Conservation (phyloP, 169 alveolate genomes). For the Eimeria praecox region DNA sequence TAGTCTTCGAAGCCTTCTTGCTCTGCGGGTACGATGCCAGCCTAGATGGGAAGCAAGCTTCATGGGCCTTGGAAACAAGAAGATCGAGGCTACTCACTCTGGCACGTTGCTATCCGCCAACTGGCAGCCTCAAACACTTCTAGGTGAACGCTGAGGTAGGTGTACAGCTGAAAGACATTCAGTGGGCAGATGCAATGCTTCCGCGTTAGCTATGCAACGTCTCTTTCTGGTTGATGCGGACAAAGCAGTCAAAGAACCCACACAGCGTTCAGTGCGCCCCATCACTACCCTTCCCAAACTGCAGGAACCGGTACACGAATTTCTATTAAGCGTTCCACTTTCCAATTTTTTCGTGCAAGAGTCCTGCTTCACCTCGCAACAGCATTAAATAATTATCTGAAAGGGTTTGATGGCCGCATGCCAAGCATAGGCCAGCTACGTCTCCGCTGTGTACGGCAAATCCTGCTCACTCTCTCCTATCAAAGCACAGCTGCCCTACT, state of each 20-base stretch:
- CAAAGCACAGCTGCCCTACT: neutral
- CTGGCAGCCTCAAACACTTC: neutral
- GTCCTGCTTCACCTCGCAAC: neutral
- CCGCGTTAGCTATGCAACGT: neutral
- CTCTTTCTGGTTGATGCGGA: neutral
- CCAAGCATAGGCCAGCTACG: neutral
- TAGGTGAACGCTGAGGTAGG: neutral
- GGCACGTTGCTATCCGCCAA: neutral
- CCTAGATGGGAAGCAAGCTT: neutral
- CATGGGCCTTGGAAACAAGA: neutral
- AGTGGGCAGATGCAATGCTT: neutral
- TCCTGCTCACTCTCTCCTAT: neutral
- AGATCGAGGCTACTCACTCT: neutral
- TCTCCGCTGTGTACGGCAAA: neutral
- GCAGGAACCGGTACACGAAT: neutral
- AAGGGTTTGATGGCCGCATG: neutral
- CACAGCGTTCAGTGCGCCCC: neutral
- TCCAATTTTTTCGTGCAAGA: too few relatives aligned
- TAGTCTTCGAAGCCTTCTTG: neutral
- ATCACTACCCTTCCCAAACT: neutral
- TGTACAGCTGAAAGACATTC: neutral
- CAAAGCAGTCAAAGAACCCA: neutral
- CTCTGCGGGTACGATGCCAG: neutral
- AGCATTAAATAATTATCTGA: neutral
- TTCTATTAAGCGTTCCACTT: neutral